These are phyloP conservation scores for Suillus weaverae DNA, from an alignment of 768 basidiomycete species.

Conservation along the genomic window DNA sequence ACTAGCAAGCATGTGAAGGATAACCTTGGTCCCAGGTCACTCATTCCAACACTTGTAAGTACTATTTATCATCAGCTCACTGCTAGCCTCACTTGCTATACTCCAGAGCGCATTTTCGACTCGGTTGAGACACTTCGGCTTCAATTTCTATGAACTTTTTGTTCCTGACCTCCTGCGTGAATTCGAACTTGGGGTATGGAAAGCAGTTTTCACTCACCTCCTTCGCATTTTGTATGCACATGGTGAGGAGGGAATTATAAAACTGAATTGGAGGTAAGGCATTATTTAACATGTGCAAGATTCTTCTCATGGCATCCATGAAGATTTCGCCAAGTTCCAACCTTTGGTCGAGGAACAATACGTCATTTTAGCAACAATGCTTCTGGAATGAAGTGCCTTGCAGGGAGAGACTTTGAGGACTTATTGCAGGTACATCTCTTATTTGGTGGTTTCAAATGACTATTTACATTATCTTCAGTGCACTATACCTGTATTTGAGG, in stretches of 20 bases:
- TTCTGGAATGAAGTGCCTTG: conserved; percentile 19
- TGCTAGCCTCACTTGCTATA: no score
- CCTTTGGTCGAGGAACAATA: conserved; percentile 11
- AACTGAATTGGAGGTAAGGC: not conserved
- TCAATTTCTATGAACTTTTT: conserved; percentile 29
- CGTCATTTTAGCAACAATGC: conserved; percentile 8
- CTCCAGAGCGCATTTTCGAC: conserved; percentile 39
- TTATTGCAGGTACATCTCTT: conserved; percentile 9
- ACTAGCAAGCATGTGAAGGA: not conserved
- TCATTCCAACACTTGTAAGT: not conserved
- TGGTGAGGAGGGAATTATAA: not conserved
- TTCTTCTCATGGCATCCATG: not conserved
- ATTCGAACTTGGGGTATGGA: conserved; percentile 40
- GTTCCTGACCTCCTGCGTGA: conserved; percentile 41
- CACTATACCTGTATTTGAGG: conserved; percentile 31
- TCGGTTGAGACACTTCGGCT: conserved; percentile 13
- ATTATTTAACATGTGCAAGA: not conserved
- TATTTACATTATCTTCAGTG: conserved; percentile 17
- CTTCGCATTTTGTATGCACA: conserved; percentile 30
- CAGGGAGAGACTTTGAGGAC: conserved; percentile 15
- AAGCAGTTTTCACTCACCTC: conserved; percentile 34
- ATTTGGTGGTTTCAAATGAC: not conserved
- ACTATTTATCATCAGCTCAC: no score
- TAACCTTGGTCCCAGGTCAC: not conserved
- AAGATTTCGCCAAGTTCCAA: conserved; percentile 15